Percentiles rank a stretch among this genome's conserved stretches.
Conservation (phyloP, 2,329 filamentous ascomycete genomes). For the Phialemoniopsis sp. region DNA sequence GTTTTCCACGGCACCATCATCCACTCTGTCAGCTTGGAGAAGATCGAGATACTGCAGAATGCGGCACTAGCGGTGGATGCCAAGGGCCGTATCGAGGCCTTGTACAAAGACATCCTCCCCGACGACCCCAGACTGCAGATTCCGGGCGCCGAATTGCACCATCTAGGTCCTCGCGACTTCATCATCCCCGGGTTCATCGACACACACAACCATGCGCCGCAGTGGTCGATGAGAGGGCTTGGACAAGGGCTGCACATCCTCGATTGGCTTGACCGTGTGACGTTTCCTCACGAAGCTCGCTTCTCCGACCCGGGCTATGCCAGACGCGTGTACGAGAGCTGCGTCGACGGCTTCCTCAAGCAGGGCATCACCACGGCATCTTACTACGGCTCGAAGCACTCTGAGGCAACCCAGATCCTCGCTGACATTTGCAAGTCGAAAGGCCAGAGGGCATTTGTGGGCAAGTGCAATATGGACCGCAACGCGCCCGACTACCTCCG, state of each 20-base stretch:
- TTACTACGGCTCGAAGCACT: conserved; percentile 56
- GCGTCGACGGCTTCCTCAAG: conserved; percentile 53
- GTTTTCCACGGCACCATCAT: conserved; percentile 6
- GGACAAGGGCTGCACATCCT: conserved; percentile 49
- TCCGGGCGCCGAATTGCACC: conserved; percentile 13
- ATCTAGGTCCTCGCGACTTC: conserved; percentile 39
- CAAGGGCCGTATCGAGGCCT: too few relatives aligned
- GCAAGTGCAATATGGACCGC: conserved; percentile 61
- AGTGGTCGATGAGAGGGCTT: conserved; percentile 44
- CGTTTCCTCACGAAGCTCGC: conserved; percentile 60
- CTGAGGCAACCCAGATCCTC: conserved; percentile 50
- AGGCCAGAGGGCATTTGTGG: conserved; percentile 56
- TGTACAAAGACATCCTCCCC: too few relatives aligned
- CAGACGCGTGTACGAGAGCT: conserved; percentile 40
- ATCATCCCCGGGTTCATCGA: conserved; percentile 59
- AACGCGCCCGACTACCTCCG: conserved; percentile 50
- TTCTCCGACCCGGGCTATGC: conserved; percentile 54
- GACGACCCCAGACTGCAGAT: background rate
- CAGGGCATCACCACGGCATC: conserved; percentile 60
- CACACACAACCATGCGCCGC: conserved; percentile 65
- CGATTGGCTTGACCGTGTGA: conserved; percentile 61
- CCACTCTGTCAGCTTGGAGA: conserved; percentile 3
- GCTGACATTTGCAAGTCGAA: conserved; percentile 46
- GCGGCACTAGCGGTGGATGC: background rate
- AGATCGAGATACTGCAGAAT: conserved; percentile 6